Evolutionary conservation across 129 eudicot genomes (phyloP).

Genomic region (Erigeron canadensis): DNA sequence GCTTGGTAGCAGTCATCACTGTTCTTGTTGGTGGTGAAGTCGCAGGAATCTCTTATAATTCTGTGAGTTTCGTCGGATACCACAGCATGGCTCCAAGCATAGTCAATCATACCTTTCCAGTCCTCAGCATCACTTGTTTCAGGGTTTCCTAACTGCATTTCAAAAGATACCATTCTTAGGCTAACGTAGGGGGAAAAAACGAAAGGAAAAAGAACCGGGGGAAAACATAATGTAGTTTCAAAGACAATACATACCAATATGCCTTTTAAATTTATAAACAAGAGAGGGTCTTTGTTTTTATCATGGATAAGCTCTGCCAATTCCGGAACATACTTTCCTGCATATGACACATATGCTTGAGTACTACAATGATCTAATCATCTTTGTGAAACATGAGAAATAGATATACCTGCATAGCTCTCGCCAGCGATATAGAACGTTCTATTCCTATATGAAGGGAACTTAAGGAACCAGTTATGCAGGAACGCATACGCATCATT

Average conservation of each 20-base stretch:
- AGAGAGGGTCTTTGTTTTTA: conserved; percentile 53
- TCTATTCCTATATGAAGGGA: conserved; percentile 55
- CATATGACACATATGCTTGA: neutral
- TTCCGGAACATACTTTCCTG: conserved; percentile 77
- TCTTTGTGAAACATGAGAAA: conserved; percentile 1
- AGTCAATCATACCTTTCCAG: conserved; percentile 81
- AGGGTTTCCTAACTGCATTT: conserved; percentile 78
- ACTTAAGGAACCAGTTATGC: conserved; percentile 77
- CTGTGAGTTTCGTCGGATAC: conserved; percentile 86
- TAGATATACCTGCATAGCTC: conserved; percentile 79
- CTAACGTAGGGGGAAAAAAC: neutral
- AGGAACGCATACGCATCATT: conserved; percentile 78
- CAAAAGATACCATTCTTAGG: neutral
- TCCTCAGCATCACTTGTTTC: conserved; percentile 86
- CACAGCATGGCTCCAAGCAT: conserved; percentile 98
- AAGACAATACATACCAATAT: conserved; percentile 52
- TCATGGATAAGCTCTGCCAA: conserved; percentile 71
- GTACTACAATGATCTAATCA: neutral
- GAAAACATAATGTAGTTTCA: neutral
- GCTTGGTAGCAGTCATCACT: conserved; percentile 47
- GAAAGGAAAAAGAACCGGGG: neutral
- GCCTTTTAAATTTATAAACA: conserved; percentile 61
- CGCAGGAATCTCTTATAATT: conserved; percentile 53
- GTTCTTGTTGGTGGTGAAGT: conserved; percentile 60
- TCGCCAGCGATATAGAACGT: conserved; percentile 80